These are phyloP conservation scores for Daldinia grandis DNA, from an alignment of 495 filamentous ascomycete genomes.

Conservation along the genomic window DNA sequence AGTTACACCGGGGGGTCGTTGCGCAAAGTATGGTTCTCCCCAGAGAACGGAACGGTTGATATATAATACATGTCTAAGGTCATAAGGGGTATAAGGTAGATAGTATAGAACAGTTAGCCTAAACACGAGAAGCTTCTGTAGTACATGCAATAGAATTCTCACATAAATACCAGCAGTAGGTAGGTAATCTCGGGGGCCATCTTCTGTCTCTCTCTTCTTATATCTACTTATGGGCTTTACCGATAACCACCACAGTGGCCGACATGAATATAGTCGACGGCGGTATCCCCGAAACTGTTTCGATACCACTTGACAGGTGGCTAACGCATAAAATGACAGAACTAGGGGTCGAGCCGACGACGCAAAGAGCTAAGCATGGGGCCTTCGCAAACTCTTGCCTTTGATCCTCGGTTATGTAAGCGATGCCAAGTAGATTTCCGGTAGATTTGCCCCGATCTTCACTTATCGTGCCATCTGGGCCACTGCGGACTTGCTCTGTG, in stretches of 20 bases:
- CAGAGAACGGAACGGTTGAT: no score
- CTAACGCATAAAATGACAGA: neutral
- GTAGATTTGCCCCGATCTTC: conserved; percentile 5
- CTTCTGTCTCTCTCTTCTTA: neutral
- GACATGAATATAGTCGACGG: neutral
- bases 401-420: conserved; percentile 13
- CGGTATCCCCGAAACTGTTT: conserved; percentile 14
- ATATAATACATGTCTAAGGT: no score
- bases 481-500: neutral
- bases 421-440: conserved; percentile 9
- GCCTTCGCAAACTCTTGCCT: conserved; percentile 29
- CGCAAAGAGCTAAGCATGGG: neutral
- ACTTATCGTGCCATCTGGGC: conserved; percentile 12
- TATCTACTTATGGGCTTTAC: neutral
- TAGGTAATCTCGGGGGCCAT: neutral
- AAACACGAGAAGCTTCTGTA: neutral
- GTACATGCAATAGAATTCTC: neutral
- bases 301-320: conserved; percentile 5
- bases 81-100: no score
- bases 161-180: no score
- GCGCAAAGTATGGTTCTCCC: neutral
- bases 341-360: neutral
- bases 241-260: neutral
- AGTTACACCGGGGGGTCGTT: conserved; percentile 18
- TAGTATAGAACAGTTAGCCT: no score